Percentiles rank a stretch among this genome's conserved stretches.
Conservation (phyloP, 2,329 filamentous ascomycete genomes). For the Paecilomyces dactylethromorphus region DNA sequence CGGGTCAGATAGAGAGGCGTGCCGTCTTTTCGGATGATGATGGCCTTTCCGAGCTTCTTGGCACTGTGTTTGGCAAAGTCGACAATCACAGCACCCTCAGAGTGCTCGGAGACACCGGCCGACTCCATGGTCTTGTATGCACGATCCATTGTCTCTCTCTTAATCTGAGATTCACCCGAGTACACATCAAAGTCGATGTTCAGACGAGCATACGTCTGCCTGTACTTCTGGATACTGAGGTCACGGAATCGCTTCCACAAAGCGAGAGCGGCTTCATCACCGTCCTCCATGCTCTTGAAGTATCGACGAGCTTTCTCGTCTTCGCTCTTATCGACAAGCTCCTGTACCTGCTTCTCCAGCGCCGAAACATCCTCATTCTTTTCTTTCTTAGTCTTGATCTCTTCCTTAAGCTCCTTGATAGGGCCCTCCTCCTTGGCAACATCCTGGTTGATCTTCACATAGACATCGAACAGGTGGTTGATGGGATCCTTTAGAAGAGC, state of each 20-base stretch:
- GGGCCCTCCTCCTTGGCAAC: constrained; percentile 51
- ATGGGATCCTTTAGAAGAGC: constrained; percentile 55
- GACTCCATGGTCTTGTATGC: constrained; percentile 55
- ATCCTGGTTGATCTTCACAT: constrained; percentile 57
- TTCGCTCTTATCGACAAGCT: constrained; percentile 46
- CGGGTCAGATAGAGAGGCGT: constrained; percentile 63
- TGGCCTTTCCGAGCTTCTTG: constrained; percentile 61
- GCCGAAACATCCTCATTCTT: constrained; percentile 43
- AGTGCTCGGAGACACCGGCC: constrained; percentile 56
- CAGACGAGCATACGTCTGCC: constrained; percentile 56
- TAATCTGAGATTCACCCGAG: constrained; percentile 63
- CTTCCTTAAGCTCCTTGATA: constrained; percentile 49
- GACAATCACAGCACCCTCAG: constrained; percentile 61
- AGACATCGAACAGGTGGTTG: constrained; percentile 60
- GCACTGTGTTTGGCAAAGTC: constrained; percentile 62
- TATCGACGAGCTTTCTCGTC: constrained; percentile 57
- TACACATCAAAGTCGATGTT: constrained; percentile 62
- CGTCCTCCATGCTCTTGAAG: constrained; percentile 63
- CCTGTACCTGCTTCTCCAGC: constrained; percentile 43
- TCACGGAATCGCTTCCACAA: constrained; percentile 60
- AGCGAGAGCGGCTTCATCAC: constrained; percentile 51
- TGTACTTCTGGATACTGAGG: constrained; percentile 58
- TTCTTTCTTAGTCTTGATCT: constrained; percentile 42
- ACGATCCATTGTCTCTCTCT: constrained; percentile 54
- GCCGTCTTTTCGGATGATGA: constrained; percentile 61